Evolutionary conservation across 1,284 basidiomycete species (phyloP).

Genomic region (Irpex lacteus): DNA sequence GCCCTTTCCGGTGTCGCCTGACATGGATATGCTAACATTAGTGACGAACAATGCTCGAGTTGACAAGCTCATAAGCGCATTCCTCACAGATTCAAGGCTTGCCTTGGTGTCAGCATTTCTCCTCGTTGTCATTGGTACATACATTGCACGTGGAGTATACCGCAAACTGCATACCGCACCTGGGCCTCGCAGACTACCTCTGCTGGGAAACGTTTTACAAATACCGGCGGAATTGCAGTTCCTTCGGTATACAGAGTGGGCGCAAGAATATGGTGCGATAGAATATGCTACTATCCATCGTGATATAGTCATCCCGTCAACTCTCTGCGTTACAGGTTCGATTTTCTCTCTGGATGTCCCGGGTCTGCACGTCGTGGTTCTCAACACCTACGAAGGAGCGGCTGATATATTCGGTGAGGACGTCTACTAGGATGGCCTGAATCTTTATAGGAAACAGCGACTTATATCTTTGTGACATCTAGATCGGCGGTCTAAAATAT

Average conservation of each 20-base stretch:
- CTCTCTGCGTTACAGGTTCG: neutral
- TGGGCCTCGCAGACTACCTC: neutral
- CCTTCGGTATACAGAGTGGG: neutral
- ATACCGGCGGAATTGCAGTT: neutral
- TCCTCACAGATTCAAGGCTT: too few relatives aligned
- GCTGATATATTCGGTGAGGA: neutral
- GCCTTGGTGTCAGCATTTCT: neutral
- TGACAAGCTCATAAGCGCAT: too few relatives aligned
- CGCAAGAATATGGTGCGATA: slow-evolving; percentile 12
- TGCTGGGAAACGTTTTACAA: neutral
- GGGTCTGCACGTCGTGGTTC: neutral
- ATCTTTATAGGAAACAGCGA: too few relatives aligned
- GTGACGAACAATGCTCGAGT: too few relatives aligned
- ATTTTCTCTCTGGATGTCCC: neutral
- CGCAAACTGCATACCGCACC: too few relatives aligned
- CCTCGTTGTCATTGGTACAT: neutral
- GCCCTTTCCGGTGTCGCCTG: too few relatives aligned
- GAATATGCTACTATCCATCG: too few relatives aligned
- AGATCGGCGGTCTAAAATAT: slow-evolving; percentile 45
- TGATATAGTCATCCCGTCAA: neutral
- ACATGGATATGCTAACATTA: too few relatives aligned
- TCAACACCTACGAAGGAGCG: neutral
- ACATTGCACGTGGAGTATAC: neutral
- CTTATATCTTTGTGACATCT: neutral
- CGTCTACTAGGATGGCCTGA: too few relatives aligned